phyloP scores from a whole-genome alignment of 106 monocot genomes.

The Iris macrosiphon region DNA sequence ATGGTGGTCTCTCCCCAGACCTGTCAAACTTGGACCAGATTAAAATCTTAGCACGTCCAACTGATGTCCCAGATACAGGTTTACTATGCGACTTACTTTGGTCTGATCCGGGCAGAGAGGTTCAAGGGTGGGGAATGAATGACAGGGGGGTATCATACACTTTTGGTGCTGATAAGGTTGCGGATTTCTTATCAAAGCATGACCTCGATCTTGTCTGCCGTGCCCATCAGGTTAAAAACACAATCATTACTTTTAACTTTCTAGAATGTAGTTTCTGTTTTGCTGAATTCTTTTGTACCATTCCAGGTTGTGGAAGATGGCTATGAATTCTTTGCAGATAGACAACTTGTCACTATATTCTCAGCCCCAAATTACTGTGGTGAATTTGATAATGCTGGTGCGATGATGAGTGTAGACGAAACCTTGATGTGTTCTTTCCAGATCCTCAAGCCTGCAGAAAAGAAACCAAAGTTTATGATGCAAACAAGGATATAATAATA shows the following conservation, averaged over 20 bases:
- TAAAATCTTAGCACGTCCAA: conserved; percentile 23
- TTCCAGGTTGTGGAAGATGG: conserved; percentile 48
- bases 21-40: conserved; percentile 35
- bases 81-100: conserved; percentile 46
- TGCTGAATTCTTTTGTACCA: background rate
- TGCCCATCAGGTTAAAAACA: conserved; percentile 32
- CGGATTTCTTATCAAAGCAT: conserved; percentile 37
- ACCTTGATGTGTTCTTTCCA: conserved; percentile 27
- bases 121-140: conserved; percentile 50
- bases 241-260: background rate
- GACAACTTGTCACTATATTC: conserved; percentile 43
- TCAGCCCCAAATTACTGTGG: conserved; percentile 36
- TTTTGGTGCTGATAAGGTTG: conserved; percentile 39
- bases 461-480: conserved; percentile 24
- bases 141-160: conserved; percentile 50
- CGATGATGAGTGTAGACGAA: conserved; percentile 32
- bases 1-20: conserved; percentile 50
- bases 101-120: conserved; percentile 40
- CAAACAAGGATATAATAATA: conserved; percentile 18
- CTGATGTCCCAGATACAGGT: conserved; percentile 40
- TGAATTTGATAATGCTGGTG: conserved; percentile 35
- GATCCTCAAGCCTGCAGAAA: conserved; percentile 24
- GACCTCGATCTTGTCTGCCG: conserved; percentile 45
- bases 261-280: background rate
- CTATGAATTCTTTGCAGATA: conserved; percentile 47